Evolutionary conservation across 352 stramenopile genomes (phyloP), one percentile per base, ranked within the genome.

Genomic region (Globisporangium alternatum): DNA sequence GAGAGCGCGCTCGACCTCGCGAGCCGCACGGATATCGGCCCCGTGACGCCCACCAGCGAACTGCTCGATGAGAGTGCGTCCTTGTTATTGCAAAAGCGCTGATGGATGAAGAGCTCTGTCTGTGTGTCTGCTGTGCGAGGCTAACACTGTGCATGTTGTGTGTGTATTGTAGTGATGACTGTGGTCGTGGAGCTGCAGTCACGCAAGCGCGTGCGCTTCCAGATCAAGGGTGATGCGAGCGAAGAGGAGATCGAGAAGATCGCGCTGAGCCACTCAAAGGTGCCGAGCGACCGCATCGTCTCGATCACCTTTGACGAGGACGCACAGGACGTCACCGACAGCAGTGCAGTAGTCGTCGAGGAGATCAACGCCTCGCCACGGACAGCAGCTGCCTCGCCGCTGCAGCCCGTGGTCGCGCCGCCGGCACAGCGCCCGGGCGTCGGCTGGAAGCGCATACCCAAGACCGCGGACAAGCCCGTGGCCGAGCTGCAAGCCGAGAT

Each of bases 1-100:
- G 79, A 87, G 66, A 55, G 60, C 44, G 56, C 68, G 6, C 53
- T 73, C 51, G 70, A 79, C 39, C 68, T 87, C 30, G 75, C 78
- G 4, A 74, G 64, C 37, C 86, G 86, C 35, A 80, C 87, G 15
- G 86, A 95, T 67, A 83, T 93, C 66, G 86, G 86, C 2, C 72
- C 77, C 1, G 72, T 93, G 9, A 73, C 76, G n/a, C 66, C 71
- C 2, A 71, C 66, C 17, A 83, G 81, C 54, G 77, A 86, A 41
- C 64, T 88, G 9, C 77, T 84, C 12, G 69, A 86, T n/a, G 81
- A 91, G 65, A 89, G 83, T 91, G 75, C 12, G 80, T 85, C 45
- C 33, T 19, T 22, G 2, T 47, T 15, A 9, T 31, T 45, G 52
- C 5, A 9, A n/a, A 2, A 28, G 2, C 6, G 19, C 10, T 58